phyloP scores from a whole-genome alignment of 164 flowering plant genomes.

The Magnolia officinalis region DNA sequence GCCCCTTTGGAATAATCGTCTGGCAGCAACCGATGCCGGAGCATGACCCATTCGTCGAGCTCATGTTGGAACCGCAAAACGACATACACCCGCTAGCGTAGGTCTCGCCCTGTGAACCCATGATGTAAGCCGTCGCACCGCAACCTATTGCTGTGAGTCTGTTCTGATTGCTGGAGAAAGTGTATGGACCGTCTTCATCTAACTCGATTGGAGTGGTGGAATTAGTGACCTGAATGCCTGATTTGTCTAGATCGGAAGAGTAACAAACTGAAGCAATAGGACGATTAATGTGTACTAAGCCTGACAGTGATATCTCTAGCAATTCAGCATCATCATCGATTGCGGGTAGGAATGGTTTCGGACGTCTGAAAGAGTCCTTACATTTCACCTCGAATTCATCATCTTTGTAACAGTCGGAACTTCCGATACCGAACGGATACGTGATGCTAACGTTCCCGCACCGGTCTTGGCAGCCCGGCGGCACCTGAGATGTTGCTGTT shows the following conservation, averaged over 20 bases:
- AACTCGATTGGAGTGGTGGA: neutral
- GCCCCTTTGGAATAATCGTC: neutral
- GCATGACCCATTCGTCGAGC: neutral
- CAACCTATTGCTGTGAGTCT: neutral
- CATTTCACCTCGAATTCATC: neutral
- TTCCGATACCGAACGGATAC: conserved; percentile 7
- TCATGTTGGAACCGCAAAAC: neutral
- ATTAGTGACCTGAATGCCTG: neutral
- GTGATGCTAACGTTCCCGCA: conserved; percentile 2
- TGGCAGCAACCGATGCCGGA: conserved; percentile 3
- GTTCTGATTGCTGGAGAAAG: neutral
- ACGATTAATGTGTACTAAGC: neutral
- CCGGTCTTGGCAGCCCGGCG: conserved; percentile 2
- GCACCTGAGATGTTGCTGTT: neutral
- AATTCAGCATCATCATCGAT: neutral
- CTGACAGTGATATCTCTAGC: neutral
- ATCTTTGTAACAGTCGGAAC: neutral
- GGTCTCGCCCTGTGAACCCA: neutral
- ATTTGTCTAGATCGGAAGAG: neutral
- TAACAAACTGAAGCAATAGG: neutral
- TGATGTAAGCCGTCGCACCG: neutral
- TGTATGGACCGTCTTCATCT: neutral
- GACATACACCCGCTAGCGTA: neutral
- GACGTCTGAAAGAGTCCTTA: neutral
- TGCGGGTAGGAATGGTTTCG: neutral